Evolutionary conservation across 225 moss, liverwort and hornwort genomes (phyloP), one percentile per base, ranked within the genome.

Genomic region (Ulota crispa): DNA sequence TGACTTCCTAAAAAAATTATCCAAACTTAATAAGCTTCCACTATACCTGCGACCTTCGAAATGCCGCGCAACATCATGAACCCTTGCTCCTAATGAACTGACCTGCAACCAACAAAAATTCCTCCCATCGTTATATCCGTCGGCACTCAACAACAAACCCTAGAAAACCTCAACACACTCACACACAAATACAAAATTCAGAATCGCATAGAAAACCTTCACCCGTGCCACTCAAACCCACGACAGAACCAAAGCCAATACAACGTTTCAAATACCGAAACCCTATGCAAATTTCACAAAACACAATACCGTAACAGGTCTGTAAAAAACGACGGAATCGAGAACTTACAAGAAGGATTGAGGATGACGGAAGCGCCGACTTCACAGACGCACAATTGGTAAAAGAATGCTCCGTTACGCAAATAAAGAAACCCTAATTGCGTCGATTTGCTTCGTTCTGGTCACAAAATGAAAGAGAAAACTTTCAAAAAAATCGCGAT

Each of bases 11-110:
- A 59, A 59, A 60, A 41, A 32, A 1, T 4, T 59, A 7, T 24
- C 30, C 31, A 68, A 68, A 47, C 14, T 67, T 3, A 39, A 37
- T 18, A 20, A 76, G 56, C 8, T 10, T 47, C 60, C 61, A 50
- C 39, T 16, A 4, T 88, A 90, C 91, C 92, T 83, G 94, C 94
- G 65, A 89, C 94, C 83, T 94, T 94, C 9, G 92, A 91, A 75
- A 94, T 88, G 77, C 92, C 92, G 75, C 93, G 91, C 84, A 94
- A 88, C 94, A 94, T 94, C 86, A 75, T 84, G 32, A 82, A 78
- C 59, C 43, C 76, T 72, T 55, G 55, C 80, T 77, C 82, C 63
- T 12, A 66, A 30, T 14, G 73, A 57, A 74, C 56, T 5, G 26
- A 0, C 66, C 87, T 89, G 89, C 87, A 73, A 63, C 8, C 7